These are phyloP conservation scores for Perkinsus marinus DNA, from an alignment of 169 alveolate genomes.

Conservation along the genomic window DNA sequence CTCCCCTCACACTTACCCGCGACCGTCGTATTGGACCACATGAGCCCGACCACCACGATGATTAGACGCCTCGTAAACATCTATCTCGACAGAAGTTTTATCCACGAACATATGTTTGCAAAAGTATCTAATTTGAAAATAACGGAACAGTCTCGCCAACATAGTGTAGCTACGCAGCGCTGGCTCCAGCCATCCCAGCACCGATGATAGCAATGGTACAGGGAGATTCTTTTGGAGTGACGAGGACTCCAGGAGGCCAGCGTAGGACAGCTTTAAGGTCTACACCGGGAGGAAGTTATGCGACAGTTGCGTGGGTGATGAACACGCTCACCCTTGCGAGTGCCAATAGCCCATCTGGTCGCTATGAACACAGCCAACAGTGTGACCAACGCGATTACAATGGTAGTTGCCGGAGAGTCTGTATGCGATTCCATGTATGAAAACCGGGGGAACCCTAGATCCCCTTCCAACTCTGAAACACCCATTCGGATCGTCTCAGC, in stretches of 20 bases:
- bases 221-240: not conserved
- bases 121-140: not conserved
- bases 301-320: no score
- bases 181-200: not conserved
- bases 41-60: not conserved
- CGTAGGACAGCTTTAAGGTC: not conserved
- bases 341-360: no score
- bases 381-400: no score
- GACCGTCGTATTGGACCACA: not conserved
- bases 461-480: no score
- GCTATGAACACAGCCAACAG: no score
- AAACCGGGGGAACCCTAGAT: no score
- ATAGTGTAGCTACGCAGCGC: not conserved
- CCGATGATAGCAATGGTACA: not conserved
- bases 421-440: no score
- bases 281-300: no score
- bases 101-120: not conserved
- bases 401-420: no score
- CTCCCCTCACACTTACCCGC: not conserved
- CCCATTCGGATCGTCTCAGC: no score
- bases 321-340: no score
- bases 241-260: not conserved
- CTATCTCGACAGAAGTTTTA: not conserved
- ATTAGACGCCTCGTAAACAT: not conserved
- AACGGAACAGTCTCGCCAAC: not conserved